Percentiles rank a stretch among this genome's conserved stretches.
phyloP scores from a whole-genome alignment of 2,329 filamentous ascomycete species.

The Cercospora nicotianae region DNA sequence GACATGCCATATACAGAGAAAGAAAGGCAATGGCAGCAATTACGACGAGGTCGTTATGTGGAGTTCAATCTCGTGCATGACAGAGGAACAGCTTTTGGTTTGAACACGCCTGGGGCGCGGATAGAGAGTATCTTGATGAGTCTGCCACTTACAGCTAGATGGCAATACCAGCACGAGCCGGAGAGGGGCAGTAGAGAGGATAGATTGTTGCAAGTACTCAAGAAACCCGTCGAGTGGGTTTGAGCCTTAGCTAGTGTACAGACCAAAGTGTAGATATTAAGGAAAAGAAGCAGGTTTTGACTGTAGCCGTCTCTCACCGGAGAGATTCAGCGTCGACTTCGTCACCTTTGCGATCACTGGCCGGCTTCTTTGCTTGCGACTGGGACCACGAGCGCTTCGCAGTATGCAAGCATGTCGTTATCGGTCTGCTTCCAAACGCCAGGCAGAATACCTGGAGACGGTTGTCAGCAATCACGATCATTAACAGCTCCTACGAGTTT shows the following conservation, averaged over 20 bases:
- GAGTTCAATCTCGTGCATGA: slow-evolving; percentile 99
- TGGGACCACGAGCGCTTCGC: not conserved
- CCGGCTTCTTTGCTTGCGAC: not conserved
- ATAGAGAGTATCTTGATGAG: slow-evolving; percentile 99
- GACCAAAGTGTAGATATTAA: not conserved
- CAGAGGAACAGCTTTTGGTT: slow-evolving; percentile 87
- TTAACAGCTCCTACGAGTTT: no score
- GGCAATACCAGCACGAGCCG: slow-evolving; percentile 93
- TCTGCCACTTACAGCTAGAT: slow-evolving; percentile 85
- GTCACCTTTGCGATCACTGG: not conserved
- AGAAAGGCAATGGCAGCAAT: slow-evolving; percentile 95
- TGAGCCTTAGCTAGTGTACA: slow-evolving; percentile 31
- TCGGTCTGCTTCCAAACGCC: not conserved
- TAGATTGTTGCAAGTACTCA: slow-evolving; percentile 71
- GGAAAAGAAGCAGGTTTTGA: not conserved
- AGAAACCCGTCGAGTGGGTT: slow-evolving; percentile 63
- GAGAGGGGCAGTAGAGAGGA: slow-evolving; percentile 75
- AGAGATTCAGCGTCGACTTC: not conserved
- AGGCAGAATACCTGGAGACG: not conserved
- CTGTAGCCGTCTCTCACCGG: not conserved
- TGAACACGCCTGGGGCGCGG: slow-evolving; percentile 86
- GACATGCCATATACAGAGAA: slow-evolving; percentile 84
- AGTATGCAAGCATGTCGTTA: not conserved
- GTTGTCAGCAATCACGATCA: no score
- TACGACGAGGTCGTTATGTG: slow-evolving; percentile 90